Base-by-base conservation (phyloP, 352 stramenopile genomes). In the Phytophthora pseudosyringae region DNA sequence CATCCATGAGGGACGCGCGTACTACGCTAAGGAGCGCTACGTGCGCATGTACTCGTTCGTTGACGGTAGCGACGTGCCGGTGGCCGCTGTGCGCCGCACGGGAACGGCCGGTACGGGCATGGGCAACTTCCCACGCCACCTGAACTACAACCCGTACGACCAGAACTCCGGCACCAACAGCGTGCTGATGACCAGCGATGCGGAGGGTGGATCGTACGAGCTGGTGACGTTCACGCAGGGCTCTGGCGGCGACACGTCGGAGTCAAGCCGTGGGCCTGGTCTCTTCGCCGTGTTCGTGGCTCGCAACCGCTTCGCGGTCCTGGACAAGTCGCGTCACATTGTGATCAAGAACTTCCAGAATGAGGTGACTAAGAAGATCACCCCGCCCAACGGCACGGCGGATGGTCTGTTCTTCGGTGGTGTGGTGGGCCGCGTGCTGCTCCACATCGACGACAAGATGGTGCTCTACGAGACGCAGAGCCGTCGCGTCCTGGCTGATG, bases 281-380 rank as follows among this genome's bases (percentile, higher is more conserved):
- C 76, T 99, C 47, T 95, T 96, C 46, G 97, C 93, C 29, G 96
- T 99, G 16, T 99, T 99, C 73, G 86, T 99, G 18, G 95, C 96
- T 36, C 90, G 97, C 60, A 99, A 99, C 80, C 91, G 97, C 56
- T 99, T 99, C 67, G 97, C 97, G 16, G 93, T 99, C 25, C 86
- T 99, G 31, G 98, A 99, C 79, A 98, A 98, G 71, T 96, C 84
- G 60, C 83, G 87, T 26, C 86, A 99, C 76, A 98, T 99, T 75
- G 81, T 99, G 35, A 98, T 99, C 67, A 99, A 99, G 82, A 99
- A 99, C 78, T 91, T 99, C 55, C 91, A 98, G 70, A 99, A 99
- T 77, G 96, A 99, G 77, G 98, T 98, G 21, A 99, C 95, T 26
- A 99, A 99, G 81, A 96, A 97, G 71, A 94, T 99, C 47, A 85